A percentile compares a stretch with the other conserved stretches of the same genome.
Evolutionary conservation across 495 filamentous ascomycete species (phyloP).

Genomic region (Penicillium canariense): DNA sequence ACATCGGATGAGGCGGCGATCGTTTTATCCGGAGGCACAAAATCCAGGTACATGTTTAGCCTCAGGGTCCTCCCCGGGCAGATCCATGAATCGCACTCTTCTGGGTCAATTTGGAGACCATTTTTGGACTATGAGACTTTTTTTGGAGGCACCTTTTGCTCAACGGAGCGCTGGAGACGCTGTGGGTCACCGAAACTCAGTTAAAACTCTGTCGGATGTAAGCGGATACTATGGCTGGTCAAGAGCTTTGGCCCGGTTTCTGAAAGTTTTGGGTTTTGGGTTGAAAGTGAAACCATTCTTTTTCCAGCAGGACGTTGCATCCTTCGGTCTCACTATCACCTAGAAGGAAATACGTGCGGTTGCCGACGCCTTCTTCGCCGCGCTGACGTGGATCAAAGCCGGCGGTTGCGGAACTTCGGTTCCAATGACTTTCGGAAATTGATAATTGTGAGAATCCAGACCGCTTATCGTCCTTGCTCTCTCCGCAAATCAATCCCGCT

Average conservation of each 20-base stretch:
- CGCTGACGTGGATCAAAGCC: not conserved
- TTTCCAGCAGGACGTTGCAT: not conserved
- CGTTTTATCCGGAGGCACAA: not conserved
- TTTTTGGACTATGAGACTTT: not conserved
- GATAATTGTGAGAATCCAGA: constrained; percentile 8
- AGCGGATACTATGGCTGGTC: not conserved
- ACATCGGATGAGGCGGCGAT: not conserved
- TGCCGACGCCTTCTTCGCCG: not conserved
- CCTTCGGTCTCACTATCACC: constrained; percentile 3
- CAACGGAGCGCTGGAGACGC: constrained; percentile 7
- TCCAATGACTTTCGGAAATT: constrained; percentile 16
- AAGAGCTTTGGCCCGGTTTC: not conserved
- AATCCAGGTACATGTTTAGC: not conserved
- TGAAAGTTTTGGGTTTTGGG: not conserved
- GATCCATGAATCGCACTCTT: not conserved
- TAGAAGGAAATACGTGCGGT: not conserved
- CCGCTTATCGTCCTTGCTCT: not conserved
- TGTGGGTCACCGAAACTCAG: constrained; percentile 17
- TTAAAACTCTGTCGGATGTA: constrained; percentile 6
- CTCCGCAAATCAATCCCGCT: constrained; percentile 3
- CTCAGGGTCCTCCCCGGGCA: not conserved
- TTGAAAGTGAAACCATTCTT: constrained; percentile 1
- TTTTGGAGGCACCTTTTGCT: not conserved
- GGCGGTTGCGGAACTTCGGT: not conserved
- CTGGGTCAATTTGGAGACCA: constrained; percentile 1